Evolutionary conservation across 352 stramenopile species (phyloP).

Genomic region (Globisporangium spiculum): DNA sequence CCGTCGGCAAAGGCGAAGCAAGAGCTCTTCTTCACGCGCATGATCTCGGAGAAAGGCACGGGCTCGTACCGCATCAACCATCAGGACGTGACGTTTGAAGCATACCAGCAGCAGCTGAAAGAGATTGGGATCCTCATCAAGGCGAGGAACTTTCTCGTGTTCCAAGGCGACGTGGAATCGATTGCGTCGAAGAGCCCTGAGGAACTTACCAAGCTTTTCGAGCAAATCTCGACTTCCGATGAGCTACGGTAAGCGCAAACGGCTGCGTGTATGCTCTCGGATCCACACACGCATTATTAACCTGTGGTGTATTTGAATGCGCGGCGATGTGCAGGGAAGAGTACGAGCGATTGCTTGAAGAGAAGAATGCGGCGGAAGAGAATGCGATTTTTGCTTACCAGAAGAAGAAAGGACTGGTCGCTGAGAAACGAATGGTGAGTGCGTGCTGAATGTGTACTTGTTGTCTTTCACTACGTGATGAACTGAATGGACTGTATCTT

Average conservation of each 20-base stretch:
- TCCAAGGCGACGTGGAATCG: slow-evolving; percentile 98
- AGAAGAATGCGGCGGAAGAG: slow-evolving; percentile 93
- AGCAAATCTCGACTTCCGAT: slow-evolving; percentile 94
- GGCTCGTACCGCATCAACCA: slow-evolving; percentile 82
- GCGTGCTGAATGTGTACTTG: neutral
- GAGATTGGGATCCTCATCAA: slow-evolving; percentile 98
- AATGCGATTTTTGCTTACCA: slow-evolving; percentile 94
- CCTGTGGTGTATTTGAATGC: neutral
- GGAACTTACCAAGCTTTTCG: slow-evolving; percentile 96
- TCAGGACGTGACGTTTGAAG: slow-evolving; percentile 83
- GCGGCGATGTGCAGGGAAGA: slow-evolving; percentile 31
- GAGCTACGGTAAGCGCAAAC: slow-evolving; percentile 59
- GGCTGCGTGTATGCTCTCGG: neutral
- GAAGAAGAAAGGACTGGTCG: slow-evolving; percentile 94
- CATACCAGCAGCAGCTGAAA: slow-evolving; percentile 93
- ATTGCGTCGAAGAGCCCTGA: slow-evolving; percentile 95
- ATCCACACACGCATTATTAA: neutral
- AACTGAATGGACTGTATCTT: neutral
- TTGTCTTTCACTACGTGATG: neutral
- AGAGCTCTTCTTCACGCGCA: slow-evolving; percentile 91
- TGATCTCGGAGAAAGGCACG: slow-evolving; percentile 91
- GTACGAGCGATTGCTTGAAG: slow-evolving; percentile 80
- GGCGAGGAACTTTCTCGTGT: slow-evolving; percentile 99
- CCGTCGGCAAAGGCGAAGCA: slow-evolving; percentile 35
- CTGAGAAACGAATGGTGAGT: slow-evolving; percentile 83